Evolutionary conservation across 2,329 filamentous ascomycete species (phyloP).

Genomic region (Diaporthe sp.): DNA sequence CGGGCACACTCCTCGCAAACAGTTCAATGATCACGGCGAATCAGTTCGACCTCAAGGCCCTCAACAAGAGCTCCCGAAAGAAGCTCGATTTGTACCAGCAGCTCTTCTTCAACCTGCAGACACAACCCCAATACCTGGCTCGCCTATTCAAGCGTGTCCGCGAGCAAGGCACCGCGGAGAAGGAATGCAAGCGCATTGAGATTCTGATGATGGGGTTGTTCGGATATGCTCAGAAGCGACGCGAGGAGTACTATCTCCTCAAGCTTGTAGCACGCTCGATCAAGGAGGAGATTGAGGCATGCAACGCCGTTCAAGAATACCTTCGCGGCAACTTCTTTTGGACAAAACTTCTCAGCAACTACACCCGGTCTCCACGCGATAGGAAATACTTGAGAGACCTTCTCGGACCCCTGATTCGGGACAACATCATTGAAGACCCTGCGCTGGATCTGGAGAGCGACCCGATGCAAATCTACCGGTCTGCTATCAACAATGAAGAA

Average conservation of each 20-base stretch:
- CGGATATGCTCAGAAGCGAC: constrained; percentile 94
- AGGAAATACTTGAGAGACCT: constrained; percentile 92
- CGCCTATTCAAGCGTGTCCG: constrained; percentile 87
- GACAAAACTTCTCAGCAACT: constrained; percentile 87
- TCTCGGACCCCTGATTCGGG: constrained; percentile 85
- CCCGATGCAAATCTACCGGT: constrained; percentile 96
- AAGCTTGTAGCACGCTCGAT: constrained; percentile 88
- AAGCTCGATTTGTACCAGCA: constrained; percentile 98
- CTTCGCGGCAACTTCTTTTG: constrained; percentile 93
- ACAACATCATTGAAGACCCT: constrained; percentile 93
- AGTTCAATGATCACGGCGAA: constrained; percentile 90
- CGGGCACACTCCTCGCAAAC: constrained; percentile 87
- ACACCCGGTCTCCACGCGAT: constrained; percentile 91
- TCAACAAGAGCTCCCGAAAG: constrained; percentile 96
- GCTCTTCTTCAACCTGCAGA: constrained; percentile 96
- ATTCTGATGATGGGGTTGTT: constrained; percentile 97
- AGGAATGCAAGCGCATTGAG: constrained; percentile 93
- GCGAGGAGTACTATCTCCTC: constrained; percentile 96
- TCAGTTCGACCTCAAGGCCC: constrained; percentile 94
- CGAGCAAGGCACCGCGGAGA: constrained; percentile 87
- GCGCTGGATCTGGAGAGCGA: constrained; percentile 95
- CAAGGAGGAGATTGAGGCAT: constrained; percentile 86
- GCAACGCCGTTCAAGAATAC: constrained; percentile 84
- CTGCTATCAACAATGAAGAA: constrained; percentile 97
- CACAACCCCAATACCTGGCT: constrained; percentile 94